phyloP scores from a whole-genome alignment of 805 yeast genomes.

The Limtongozyma cylindracea region DNA sequence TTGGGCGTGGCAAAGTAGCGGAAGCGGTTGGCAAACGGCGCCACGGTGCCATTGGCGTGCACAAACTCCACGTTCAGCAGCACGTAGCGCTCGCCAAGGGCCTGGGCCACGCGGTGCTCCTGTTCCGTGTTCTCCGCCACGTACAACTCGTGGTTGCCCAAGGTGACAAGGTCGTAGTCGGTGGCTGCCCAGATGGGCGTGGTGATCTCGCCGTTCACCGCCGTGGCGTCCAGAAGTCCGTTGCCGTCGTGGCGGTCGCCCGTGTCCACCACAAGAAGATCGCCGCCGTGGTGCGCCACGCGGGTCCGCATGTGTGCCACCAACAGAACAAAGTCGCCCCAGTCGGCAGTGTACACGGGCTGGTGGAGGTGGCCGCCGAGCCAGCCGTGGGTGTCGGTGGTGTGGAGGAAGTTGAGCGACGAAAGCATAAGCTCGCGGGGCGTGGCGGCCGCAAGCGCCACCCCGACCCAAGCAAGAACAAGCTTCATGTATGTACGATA shows the following conservation, averaged over 20 bases:
- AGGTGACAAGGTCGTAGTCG: slow-evolving; percentile 54
- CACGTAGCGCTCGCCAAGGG: slow-evolving; percentile 39
- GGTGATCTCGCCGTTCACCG: slow-evolving; percentile 42
- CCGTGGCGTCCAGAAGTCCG: slow-evolving; percentile 63
- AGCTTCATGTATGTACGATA: too few relatives aligned
- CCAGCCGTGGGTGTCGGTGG: slow-evolving; percentile 98
- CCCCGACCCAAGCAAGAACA: too few relatives aligned
- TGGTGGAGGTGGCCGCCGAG: slow-evolving; percentile 73
- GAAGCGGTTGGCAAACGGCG: slow-evolving; percentile 43
- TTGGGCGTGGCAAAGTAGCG: slow-evolving; percentile 40
- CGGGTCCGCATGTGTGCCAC: slow-evolving; percentile 17
- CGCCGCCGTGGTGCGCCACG: slow-evolving; percentile 23
- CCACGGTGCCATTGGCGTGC: slow-evolving; percentile 16
- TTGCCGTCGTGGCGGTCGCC: slow-evolving; percentile 94
- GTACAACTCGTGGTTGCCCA: slow-evolving; percentile 87
- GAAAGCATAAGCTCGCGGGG: slow-evolving; percentile 6
- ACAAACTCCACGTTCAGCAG: slow-evolving; percentile 45
- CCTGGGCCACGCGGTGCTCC: slow-evolving; percentile 36
- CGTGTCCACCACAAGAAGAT: slow-evolving; percentile 54
- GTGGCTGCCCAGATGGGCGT: slow-evolving; percentile 33
- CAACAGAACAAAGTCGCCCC: slow-evolving; percentile 81
- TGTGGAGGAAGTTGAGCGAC: slow-evolving; percentile 63
- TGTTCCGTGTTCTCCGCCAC: slow-evolving; percentile 30
- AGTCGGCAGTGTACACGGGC: slow-evolving; percentile 52
- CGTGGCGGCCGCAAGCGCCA: too few relatives aligned